Evolutionary conservation across 768 basidiomycete genomes (phyloP).

Genomic region (Mycena leptocephala): DNA sequence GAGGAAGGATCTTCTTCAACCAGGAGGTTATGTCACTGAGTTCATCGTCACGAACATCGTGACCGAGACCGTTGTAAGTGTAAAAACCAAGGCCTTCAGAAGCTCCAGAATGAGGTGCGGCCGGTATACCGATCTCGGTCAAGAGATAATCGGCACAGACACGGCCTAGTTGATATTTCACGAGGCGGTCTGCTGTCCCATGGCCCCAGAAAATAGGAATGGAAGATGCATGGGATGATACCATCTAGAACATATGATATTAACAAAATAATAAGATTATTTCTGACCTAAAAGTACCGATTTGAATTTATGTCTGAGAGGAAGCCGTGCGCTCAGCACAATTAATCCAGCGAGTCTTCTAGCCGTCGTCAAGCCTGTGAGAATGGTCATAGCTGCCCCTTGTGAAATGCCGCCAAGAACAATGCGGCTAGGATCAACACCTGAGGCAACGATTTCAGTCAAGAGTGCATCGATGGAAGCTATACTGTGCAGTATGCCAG

Average conservation of each 20-base stretch:
- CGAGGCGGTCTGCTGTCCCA: slow-evolving; percentile 35
- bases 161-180: slow-evolving; percentile 27
- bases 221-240: slow-evolving; percentile 29
- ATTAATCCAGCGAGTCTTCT: slow-evolving; percentile 58
- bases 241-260: slow-evolving; percentile 24
- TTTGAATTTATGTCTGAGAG: slow-evolving; percentile 59
- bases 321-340: slow-evolving; percentile 62
- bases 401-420: slow-evolving; percentile 68
- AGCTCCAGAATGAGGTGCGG: slow-evolving; percentile 5
- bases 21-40: slow-evolving; percentile 35
- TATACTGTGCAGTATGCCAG: slow-evolving; percentile 58
- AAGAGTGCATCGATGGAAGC: slow-evolving; percentile 57
- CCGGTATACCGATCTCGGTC: slow-evolving; percentile 33
- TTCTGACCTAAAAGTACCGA: slow-evolving; percentile 39
- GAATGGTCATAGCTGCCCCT: slow-evolving; percentile 61
- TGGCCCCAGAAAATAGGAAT: slow-evolving; percentile 44
- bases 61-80: slow-evolving; percentile 29
- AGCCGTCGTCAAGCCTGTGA: slow-evolving; percentile 56
- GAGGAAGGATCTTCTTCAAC: slow-evolving; percentile 37
- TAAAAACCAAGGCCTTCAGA: slow-evolving; percentile 32
- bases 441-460: slow-evolving; percentile 57
- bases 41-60: slow-evolving; percentile 33
- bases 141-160: slow-evolving; percentile 35
- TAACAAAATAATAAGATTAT: background rate
- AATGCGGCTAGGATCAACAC: slow-evolving; percentile 58